phyloP scores from a whole-genome alignment of 768 basidiomycete species.

The Suillus clintonianus region DNA sequence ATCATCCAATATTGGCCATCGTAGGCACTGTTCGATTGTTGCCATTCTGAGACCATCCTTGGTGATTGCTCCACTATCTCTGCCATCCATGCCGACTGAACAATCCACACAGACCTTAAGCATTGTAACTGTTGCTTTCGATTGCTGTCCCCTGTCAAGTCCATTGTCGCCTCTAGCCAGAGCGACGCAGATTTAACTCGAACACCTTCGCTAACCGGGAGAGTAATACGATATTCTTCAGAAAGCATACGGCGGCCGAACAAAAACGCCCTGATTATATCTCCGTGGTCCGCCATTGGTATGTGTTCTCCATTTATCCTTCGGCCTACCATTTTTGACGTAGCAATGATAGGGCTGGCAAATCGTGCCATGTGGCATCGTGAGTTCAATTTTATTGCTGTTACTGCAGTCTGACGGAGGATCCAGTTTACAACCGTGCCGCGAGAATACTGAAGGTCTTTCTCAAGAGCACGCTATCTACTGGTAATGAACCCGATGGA shows the following conservation, averaged over 20 bases:
- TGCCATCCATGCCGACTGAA: background rate
- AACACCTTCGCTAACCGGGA: background rate
- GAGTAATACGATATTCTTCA: background rate
- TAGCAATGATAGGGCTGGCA: background rate
- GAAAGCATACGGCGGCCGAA: background rate
- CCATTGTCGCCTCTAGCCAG: background rate
- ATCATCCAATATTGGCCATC: background rate
- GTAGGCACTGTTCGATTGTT: slow-evolving; percentile 31
- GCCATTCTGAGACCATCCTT: slow-evolving; percentile 28
- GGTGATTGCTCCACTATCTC: slow-evolving; percentile 12
- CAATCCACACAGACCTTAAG: slow-evolving; percentile 18
- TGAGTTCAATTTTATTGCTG: background rate
- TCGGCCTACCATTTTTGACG: background rate
- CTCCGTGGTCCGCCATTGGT: background rate
- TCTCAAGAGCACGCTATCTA: background rate
- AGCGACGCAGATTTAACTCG: background rate
- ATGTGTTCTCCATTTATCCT: background rate
- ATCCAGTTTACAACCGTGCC: background rate
- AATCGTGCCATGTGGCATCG: background rate
- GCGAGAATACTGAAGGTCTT: background rate
- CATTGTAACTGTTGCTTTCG: slow-evolving; percentile 11
- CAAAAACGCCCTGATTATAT: background rate
- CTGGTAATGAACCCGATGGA: background rate
- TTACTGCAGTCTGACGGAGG: background rate
- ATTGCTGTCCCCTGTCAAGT: background rate